Conservation (phyloP, 2,329 filamentous ascomycete genomes). For the Penicillium sp. region DNA sequence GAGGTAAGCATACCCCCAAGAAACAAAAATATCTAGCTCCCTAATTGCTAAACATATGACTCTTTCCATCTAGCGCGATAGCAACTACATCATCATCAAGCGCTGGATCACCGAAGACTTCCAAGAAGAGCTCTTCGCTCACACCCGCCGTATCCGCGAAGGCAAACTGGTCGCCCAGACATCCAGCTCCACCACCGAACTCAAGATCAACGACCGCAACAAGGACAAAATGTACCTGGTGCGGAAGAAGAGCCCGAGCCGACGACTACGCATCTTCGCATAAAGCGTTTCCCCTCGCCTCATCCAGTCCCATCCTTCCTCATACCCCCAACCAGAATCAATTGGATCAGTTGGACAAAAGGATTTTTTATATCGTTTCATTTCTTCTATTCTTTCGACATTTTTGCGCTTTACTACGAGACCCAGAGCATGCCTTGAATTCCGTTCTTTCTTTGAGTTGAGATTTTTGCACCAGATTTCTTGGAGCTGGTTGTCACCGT, state of each 20-base stretch:
- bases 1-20: constrained; percentile 41
- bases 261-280: constrained; percentile 42
- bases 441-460: constrained; percentile 21
- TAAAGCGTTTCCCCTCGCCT: constrained; percentile 10
- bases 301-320: not conserved
- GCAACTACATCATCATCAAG: constrained; percentile 74
- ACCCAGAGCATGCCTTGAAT: constrained; percentile 16
- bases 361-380: constrained; percentile 5
- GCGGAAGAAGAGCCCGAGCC: constrained; percentile 50
- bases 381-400: constrained; percentile 15
- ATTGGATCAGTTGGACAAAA: constrained; percentile 1
- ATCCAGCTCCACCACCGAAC: constrained; percentile 46
- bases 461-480: constrained; percentile 12
- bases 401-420: constrained; percentile 18
- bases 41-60: not conserved
- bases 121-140: constrained; percentile 74
- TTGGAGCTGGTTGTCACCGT: constrained; percentile 19
- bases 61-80: constrained; percentile 57
- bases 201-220: constrained; percentile 50
- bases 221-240: constrained; percentile 55
- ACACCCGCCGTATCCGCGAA: constrained; percentile 70
- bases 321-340: not conserved
- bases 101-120: constrained; percentile 74
- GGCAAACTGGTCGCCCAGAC: constrained; percentile 48
- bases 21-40: not conserved